A percentile compares a stretch with the other conserved stretches of the same genome.
These are phyloP conservation scores for Verticillium nubilum DNA, from an alignment of 2,329 filamentous ascomycete species.

Conservation along the genomic window DNA sequence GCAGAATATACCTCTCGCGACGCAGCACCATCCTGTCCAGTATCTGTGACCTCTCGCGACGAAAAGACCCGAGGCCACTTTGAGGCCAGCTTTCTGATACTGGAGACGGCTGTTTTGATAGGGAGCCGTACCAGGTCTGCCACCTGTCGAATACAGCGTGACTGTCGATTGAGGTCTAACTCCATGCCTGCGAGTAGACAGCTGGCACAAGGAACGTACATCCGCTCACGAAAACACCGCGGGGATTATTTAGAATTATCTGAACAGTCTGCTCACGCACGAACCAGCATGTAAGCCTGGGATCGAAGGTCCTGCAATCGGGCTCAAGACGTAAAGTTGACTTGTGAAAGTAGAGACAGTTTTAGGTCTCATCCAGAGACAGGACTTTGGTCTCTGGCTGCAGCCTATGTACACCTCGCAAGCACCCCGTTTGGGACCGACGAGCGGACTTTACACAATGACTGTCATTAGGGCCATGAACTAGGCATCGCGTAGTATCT, in stretches of 20 bases:
- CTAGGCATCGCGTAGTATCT: neutral
- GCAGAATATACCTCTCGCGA: neutral
- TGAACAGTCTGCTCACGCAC: neutral
- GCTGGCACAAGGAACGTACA: neutral
- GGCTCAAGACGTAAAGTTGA: neutral
- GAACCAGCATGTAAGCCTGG: neutral
- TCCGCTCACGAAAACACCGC: neutral
- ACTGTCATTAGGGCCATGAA: neutral
- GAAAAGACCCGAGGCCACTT: neutral
- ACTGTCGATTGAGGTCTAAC: neutral
- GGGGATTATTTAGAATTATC: neutral
- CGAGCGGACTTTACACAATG: neutral
- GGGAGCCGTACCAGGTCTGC: neutral
- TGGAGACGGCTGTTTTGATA: neutral
- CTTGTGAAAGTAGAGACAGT: neutral
- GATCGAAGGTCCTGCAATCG: neutral
- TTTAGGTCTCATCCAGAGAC: neutral
- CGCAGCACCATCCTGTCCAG: neutral
- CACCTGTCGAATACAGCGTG: neutral
- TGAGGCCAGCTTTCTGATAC: neutral
- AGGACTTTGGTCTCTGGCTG: neutral
- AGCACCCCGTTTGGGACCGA: neutral
- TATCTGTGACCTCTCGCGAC: neutral
- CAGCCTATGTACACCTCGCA: neutral
- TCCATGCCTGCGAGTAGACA: neutral